phyloP scores from a whole-genome alignment of 495 filamentous ascomycete species.

The Lepidopterella palustris region DNA sequence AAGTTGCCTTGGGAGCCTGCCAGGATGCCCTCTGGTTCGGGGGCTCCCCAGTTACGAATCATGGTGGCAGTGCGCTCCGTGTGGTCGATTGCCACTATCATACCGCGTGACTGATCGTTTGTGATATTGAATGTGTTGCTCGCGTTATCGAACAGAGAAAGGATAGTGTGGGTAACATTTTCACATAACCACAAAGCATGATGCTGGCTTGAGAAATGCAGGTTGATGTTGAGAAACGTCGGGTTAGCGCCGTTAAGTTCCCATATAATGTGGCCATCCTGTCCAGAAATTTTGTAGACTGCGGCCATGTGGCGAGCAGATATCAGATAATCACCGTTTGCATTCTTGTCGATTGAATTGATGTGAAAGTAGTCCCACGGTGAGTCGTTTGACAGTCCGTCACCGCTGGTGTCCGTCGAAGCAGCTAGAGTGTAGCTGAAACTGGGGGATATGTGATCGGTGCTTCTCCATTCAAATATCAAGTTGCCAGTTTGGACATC shows the following conservation, averaged over 20 bases:
- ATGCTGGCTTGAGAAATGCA: slow-evolving; percentile 11
- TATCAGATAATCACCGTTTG: slow-evolving; percentile 14
- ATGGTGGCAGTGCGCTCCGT: not conserved
- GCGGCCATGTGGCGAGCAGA: slow-evolving; percentile 9
- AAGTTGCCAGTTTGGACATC: slow-evolving; percentile 13
- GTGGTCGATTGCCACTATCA: slow-evolving; percentile 9
- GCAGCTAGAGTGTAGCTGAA: slow-evolving; percentile 35
- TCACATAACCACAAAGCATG: slow-evolving; percentile 31
- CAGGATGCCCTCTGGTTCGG: slow-evolving; percentile 35
- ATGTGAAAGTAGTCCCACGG: slow-evolving; percentile 21
- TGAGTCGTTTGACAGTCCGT: slow-evolving; percentile 14
- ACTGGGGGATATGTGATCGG: slow-evolving; percentile 37
- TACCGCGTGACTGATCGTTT: slow-evolving; percentile 20
- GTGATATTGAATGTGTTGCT: slow-evolving; percentile 47
- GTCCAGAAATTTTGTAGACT: slow-evolving; percentile 13
- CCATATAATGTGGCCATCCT: slow-evolving; percentile 7
- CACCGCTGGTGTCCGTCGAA: not conserved
- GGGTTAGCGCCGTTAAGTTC: slow-evolving; percentile 7
- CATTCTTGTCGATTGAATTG: slow-evolving; percentile 16
- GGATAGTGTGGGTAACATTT: slow-evolving; percentile 7
- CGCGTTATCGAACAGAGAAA: slow-evolving; percentile 19
- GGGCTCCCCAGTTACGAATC: not conserved
- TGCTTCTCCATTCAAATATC: slow-evolving; percentile 14
- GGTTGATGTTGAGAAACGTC: slow-evolving; percentile 6
- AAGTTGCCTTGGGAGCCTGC: slow-evolving; percentile 57